Base-by-base conservation (phyloP, 805 yeast species). In the Barnettozyma siamensis region DNA sequence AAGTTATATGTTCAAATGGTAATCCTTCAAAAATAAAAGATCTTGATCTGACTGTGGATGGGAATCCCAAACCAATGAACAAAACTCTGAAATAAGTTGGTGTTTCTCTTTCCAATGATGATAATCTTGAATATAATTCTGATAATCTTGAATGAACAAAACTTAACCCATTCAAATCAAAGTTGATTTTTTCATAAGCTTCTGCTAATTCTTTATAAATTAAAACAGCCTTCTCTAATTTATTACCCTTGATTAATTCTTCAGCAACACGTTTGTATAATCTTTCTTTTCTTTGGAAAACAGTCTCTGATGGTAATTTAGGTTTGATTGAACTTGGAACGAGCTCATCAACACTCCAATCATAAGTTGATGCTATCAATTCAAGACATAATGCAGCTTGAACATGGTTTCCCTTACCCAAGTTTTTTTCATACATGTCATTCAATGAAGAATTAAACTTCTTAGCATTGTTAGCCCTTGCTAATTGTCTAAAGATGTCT, bases 351-450 rank as follows among this genome's bases (percentile, higher is more conserved):
- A 76, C 78, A 47, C 75, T 75, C 96, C 96, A 88, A 7, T 70
- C 66, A 59, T 79, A 84, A 3, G 91, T 82, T 18, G 80, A 70
- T 0, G 95, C 93, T 50, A 88, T 69, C 43, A 86, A 67, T 57
- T 83, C 88, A 52, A 87, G 69, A 51, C 88, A 76, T 47, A 88
- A 70, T 4, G 91, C 96, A 7, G 94, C 95, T 64, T 88, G 95
- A 26, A 83, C 80, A 55, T 60, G 76, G 55, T 86, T 86, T 19
- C 66, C 67, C 60, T 78, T 82, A 17, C 59, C 53, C 37, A 82
- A 44, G 52, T 83, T 80, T 46, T 72, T 75, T 49, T 80, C 81
- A 54, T 75, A 84, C 75, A 88, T 73, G 42, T 79, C 83, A 62
- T 80, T 76, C 48, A 88, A 76, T 57, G 85, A 83, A n/a, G 84